These are phyloP conservation scores for Dendrobium chrysotoxum DNA, from an alignment of 106 monocot genomes.

Conservation along the genomic window DNA sequence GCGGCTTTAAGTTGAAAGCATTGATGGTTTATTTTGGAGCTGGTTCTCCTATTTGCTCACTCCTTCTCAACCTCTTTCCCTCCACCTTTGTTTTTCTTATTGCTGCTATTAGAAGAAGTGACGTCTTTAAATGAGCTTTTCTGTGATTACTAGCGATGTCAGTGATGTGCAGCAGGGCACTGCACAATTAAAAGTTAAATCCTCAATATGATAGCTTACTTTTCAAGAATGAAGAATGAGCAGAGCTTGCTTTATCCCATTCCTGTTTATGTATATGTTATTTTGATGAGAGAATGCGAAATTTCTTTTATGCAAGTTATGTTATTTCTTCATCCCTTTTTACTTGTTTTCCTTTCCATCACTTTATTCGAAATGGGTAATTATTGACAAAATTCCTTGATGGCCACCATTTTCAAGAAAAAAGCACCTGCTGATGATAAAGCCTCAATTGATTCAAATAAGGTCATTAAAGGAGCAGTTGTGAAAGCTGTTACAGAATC, in stretches of 20 bases:
- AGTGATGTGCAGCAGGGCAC: neutral
- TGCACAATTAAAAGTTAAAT: constrained; percentile 3
- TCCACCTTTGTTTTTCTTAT: neutral
- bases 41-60: neutral
- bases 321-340: neutral
- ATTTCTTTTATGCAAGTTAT: neutral
- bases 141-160: neutral
- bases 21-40: neutral
- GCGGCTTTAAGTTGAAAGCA: neutral
- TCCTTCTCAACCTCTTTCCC: neutral
- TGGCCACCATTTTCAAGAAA: constrained; percentile 16
- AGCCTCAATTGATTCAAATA: constrained; percentile 15
- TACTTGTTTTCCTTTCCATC: neutral
- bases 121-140: neutral
- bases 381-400: neutral
- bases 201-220: neutral
- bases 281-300: neutral
- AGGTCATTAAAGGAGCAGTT: constrained; percentile 19
- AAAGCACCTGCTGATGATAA: constrained; percentile 37
- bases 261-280: neutral
- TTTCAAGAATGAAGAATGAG: neutral
- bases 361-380: neutral
- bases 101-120: neutral
- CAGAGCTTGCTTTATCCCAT: neutral
- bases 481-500: constrained; percentile 11